Evolutionary conservation across 441 rosid species (phyloP).

Genomic region (Francoa sonchifolia): DNA sequence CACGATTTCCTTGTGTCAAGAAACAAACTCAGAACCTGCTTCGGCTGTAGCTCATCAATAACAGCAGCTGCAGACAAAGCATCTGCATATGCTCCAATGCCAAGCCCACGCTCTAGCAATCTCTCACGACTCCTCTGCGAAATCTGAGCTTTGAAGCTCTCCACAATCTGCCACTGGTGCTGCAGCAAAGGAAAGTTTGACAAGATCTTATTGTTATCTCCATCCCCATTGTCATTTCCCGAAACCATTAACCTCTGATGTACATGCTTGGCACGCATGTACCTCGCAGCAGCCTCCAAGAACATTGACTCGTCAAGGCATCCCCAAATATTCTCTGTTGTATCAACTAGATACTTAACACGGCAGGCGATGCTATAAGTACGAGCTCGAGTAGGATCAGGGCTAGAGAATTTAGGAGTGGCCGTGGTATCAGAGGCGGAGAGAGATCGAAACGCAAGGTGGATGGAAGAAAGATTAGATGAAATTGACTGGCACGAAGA

Average conservation of each 20-base stretch:
- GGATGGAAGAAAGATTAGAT: constrained; percentile 50
- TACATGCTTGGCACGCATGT: constrained; percentile 81
- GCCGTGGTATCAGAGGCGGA: constrained; percentile 41
- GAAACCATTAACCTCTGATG: constrained; percentile 26
- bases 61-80: constrained; percentile 81
- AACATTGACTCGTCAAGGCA: constrained; percentile 93
- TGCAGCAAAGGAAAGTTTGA: constrained; percentile 75
- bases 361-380: constrained; percentile 82
- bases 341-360: constrained; percentile 83
- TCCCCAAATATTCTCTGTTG: constrained; percentile 98
- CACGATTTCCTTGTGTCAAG: constrained; percentile 67
- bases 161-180: constrained; percentile 98
- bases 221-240: constrained; percentile 15
- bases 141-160: constrained; percentile 88
- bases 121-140: constrained; percentile 86
- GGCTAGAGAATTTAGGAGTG: constrained; percentile 30
- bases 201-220: constrained; percentile 41
- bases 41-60: constrained; percentile 68
- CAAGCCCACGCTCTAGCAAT: constrained; percentile 56
- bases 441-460: constrained; percentile 45
- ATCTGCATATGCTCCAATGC: constrained; percentile 58
- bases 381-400: constrained; percentile 26
- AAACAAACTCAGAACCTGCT: constrained; percentile 54
- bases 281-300: constrained; percentile 80
- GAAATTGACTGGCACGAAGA: constrained; percentile 66